phyloP scores from a whole-genome alignment of 75 land plant genomes.

The Picea sitchensis region DNA sequence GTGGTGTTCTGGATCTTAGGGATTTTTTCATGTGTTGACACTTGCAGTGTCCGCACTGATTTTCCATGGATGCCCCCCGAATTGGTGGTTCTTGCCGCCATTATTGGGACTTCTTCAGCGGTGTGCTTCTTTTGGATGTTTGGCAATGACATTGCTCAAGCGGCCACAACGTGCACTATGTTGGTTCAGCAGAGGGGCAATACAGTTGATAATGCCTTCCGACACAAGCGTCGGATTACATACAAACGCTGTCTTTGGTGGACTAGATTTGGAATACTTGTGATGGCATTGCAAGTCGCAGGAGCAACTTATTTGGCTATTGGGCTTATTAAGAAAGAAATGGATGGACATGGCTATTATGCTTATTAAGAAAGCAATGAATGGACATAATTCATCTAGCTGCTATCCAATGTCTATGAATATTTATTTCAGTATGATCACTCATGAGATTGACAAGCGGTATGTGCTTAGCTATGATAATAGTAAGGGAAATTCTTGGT shows the following conservation, averaged over 20 bases:
- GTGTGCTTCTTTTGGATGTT: slow-evolving; percentile 45
- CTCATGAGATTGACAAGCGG: slow-evolving; percentile 15
- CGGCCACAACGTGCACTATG: slow-evolving; percentile 51
- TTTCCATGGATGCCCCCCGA: neutral
- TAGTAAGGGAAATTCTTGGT: too few relatives aligned
- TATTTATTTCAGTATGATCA: slow-evolving; percentile 9
- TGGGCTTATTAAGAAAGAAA: neutral
- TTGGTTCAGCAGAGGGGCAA: slow-evolving; percentile 4
- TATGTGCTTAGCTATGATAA: neutral
- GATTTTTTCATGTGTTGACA: neutral
- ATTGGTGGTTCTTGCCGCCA: neutral
- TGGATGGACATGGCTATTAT: neutral
- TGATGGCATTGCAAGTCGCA: slow-evolving; percentile 47
- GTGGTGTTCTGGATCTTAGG: neutral
- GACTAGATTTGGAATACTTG: slow-evolving; percentile 59
- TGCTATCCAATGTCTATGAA: slow-evolving; percentile 29
- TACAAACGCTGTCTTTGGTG: slow-evolving; percentile 87
- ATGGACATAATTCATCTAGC: slow-evolving; percentile 15
- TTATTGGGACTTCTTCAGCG: slow-evolving; percentile 12
- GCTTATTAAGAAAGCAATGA: slow-evolving; percentile 21
- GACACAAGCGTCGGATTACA: slow-evolving; percentile 55
- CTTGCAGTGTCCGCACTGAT: neutral
- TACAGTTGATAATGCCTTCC: slow-evolving; percentile 16
- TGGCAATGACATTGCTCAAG: slow-evolving; percentile 46
- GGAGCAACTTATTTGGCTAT: slow-evolving; percentile 55